Conservation (phyloP, 2,329 filamentous ascomycete genomes). For the Purpureocillium takamizusanense region DNA sequence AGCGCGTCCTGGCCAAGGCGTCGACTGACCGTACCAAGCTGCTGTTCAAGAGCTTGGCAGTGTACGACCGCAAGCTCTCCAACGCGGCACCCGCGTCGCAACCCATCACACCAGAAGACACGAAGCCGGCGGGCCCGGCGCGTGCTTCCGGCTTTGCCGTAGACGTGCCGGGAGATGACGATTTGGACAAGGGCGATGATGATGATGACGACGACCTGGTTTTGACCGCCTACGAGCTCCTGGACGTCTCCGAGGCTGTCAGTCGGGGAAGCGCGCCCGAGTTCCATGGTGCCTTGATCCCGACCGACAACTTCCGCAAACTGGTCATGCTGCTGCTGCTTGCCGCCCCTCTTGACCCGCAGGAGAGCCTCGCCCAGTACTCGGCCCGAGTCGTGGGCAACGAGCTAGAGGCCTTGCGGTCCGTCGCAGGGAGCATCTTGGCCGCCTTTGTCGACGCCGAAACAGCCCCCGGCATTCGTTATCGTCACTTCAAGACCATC, state of each 20-base stretch:
- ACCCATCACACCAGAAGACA: neutral
- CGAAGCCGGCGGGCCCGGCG: constrained; percentile 1
- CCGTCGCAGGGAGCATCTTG: constrained; percentile 55
- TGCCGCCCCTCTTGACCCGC: constrained; percentile 52
- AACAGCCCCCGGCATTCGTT: constrained; percentile 52
- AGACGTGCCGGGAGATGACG: constrained; percentile 35
- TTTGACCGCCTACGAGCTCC: constrained; percentile 57
- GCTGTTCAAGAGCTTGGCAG: constrained; percentile 62
- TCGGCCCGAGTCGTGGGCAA: constrained; percentile 44
- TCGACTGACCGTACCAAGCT: constrained; percentile 52
- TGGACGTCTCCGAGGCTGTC: constrained; percentile 55
- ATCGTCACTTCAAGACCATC: constrained; percentile 49
- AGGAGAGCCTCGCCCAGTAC: constrained; percentile 56
- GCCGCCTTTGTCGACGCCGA: constrained; percentile 59
- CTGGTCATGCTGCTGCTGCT: constrained; percentile 63
- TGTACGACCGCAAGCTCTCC: constrained; percentile 54
- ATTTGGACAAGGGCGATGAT: constrained; percentile 33
- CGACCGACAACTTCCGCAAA: constrained; percentile 63
- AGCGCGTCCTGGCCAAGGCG: constrained; percentile 49
- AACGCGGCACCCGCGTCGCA: constrained; percentile 12
- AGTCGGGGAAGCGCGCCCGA: constrained; percentile 39
- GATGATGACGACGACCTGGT: constrained; percentile 55
- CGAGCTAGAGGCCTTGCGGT: constrained; percentile 48
- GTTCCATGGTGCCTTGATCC: constrained; percentile 59
- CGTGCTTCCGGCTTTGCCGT: constrained; percentile 33